Evolutionary conservation across 2,329 filamentous ascomycete genomes (phyloP), one percentile per base, ranked within the genome.

Genomic region (Pseudogymnoascus sp.): DNA sequence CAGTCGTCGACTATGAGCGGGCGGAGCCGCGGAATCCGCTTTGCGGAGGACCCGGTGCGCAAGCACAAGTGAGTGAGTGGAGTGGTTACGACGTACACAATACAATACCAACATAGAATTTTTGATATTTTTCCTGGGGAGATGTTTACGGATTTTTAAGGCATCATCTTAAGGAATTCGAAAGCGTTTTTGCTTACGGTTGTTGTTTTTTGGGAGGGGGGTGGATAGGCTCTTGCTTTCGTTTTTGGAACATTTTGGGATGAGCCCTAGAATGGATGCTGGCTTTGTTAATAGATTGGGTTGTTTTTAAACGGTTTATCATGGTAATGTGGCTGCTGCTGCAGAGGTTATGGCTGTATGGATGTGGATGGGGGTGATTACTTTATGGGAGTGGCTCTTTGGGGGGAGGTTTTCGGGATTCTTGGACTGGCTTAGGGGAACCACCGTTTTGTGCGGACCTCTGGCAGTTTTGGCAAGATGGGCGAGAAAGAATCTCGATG

Each of bases 21-120:
- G 32, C 66, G 58, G 59, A 66, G 63, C 34, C 64, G 68, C 18
- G 71, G 69, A 1, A 72, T 72, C 58, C 63, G 70, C 20, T 72
- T 72, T 58, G 71, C 70, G 6, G 65, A 70, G 63, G 71, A 70
- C 63, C 70, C 71, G 14, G 69, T 70, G 5, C 62, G 69, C 22
- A 65, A 63, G 8, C 28, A 14, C 28, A 54, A 54, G 28, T 54
- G 47, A 50, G 16, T 16, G n/a, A 38, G 37, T 25, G 22, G 22
- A 14, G 30, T 54, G 47, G 47, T 32, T 34, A 54, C 11, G 28
- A 54, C 28, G 28, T 54, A 2, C 6, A 32, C 6, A 32, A 34
- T 25, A 54, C 28, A 32, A 54, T 54, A 54, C 47, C 47, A 54
- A 34, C 47, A 54, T 54, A 54, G 28, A 54, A 7, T 32, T 32